Evolutionary conservation across 805 yeast species (phyloP).

Genomic region (Cyberlindnera bimundalis): DNA sequence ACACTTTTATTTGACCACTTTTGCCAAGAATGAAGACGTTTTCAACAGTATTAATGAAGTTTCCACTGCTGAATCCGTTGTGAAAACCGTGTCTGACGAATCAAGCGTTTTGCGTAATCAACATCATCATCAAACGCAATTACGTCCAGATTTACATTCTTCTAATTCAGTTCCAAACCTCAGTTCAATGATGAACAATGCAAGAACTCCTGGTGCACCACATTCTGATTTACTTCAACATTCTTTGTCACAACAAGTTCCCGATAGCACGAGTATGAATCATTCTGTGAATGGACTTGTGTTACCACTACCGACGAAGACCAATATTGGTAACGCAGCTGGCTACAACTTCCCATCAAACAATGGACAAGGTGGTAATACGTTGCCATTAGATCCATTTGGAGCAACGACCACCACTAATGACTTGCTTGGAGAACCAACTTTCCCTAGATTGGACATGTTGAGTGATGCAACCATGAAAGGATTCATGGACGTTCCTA

Average conservation of each 20-base stretch:
- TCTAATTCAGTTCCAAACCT: conserved; percentile 9
- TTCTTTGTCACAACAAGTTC: not conserved
- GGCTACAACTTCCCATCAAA: not conserved
- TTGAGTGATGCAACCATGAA: conserved; percentile 25
- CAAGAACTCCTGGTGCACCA: not conserved
- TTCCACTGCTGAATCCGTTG: conserved; percentile 13
- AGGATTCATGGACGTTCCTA: conserved; percentile 22
- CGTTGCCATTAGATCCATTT: not conserved
- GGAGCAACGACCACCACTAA: not conserved
- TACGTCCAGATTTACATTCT: not conserved
- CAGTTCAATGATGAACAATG: not conserved
- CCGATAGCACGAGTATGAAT: not conserved
- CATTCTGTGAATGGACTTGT: no score
- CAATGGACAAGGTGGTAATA: not conserved
- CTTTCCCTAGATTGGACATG: conserved; percentile 19
- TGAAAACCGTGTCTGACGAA: conserved; percentile 9
- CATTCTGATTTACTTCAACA: conserved; percentile 3
- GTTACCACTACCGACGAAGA: not conserved
- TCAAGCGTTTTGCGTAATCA: not conserved
- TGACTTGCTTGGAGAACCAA: not conserved
- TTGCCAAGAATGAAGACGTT: conserved; percentile 26
- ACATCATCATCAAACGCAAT: not conserved
- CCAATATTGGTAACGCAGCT: not conserved
- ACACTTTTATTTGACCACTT: conserved; percentile 28
- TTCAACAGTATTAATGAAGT: conserved; percentile 21